Conservation (phyloP, 1,284 basidiomycete genomes). For the Leccinum holopus region DNA sequence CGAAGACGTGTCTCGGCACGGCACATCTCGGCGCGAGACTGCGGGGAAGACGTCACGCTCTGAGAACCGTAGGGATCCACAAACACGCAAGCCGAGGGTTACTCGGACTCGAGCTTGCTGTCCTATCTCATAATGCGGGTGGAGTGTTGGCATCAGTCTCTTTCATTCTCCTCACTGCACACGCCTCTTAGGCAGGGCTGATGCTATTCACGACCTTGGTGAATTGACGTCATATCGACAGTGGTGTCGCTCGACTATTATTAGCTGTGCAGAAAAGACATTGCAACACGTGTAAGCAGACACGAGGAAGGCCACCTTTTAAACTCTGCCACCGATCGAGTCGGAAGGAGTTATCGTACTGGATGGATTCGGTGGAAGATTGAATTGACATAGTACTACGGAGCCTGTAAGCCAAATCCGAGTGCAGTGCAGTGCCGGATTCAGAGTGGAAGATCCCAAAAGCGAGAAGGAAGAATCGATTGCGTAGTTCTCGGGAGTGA, state of each 20-base stretch:
- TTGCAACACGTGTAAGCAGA: background rate
- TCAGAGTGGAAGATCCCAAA: background rate
- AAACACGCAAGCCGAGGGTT: too few relatives aligned
- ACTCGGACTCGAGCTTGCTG: background rate
- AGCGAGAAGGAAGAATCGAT: background rate
- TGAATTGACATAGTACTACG: background rate
- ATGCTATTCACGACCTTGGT: background rate
- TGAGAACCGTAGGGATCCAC: background rate
- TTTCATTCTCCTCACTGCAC: background rate
- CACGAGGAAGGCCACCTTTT: background rate
- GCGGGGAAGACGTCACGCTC: background rate
- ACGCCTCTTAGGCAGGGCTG: background rate
- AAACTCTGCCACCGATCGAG: background rate
- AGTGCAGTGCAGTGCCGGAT: background rate
- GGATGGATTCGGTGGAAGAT: slow-evolving; percentile 6
- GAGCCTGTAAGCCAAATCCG: background rate
- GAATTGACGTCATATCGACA: background rate
- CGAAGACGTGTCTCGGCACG: background rate
- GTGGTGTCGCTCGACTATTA: background rate
- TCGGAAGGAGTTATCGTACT: background rate
- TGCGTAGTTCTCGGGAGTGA: background rate
- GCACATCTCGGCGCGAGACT: background rate
- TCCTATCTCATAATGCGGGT: background rate
- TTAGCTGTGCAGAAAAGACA: background rate
- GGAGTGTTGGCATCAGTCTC: background rate